Base-by-base conservation (phyloP, 1,284 basidiomycete genomes). In the Malassezia cuniculi region DNA sequence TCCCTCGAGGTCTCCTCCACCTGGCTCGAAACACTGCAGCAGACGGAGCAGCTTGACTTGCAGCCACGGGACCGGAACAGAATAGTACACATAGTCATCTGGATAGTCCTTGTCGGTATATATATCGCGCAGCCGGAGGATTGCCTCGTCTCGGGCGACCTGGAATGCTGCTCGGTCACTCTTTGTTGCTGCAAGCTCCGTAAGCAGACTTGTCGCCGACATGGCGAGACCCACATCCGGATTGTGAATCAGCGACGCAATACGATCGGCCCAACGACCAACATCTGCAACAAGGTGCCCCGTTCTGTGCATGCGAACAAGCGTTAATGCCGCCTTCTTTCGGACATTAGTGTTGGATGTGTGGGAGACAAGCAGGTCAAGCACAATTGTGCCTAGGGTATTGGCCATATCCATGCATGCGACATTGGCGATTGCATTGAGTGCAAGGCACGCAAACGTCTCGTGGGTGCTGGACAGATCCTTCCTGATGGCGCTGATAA, bases 321-420 rank as follows among this genome's bases (percentile, higher is more conserved):
- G 70, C 0, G 93, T 95, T 46, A 97, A 71, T 0, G 93, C 93
- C 1, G 93, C 90, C 69, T 99, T 99, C 72, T 97, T 97, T 74
- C 89, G 90, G 38, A 97, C 93, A 60, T 95, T 94, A 39, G 74
- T 82, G 49, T 81, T 78, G 1, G 93, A 97, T 8, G 90, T 95
- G 34, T 87, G 85, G 52, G 87, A 94, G 58, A 99, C 95, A 45
- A 99, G 74, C 18, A 93, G 72, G 31, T 89, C 77, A 69, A 97
- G 89, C 0, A 97, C 93, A 55, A 90, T 85, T 52, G 85, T 84
- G 6, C 77, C 79, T 30, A 99, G 73, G 6, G 87, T 80, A 65
- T 97, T 93, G 9, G 93, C 89, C 86, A 99, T 97, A 69, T 95
- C 93, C 60, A 81, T 82, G 25, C 89, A 85, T 35, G 90, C 93